These are phyloP conservation scores for Ajuga reptans DNA, from an alignment of 305 asterid species.

Conservation along the genomic window DNA sequence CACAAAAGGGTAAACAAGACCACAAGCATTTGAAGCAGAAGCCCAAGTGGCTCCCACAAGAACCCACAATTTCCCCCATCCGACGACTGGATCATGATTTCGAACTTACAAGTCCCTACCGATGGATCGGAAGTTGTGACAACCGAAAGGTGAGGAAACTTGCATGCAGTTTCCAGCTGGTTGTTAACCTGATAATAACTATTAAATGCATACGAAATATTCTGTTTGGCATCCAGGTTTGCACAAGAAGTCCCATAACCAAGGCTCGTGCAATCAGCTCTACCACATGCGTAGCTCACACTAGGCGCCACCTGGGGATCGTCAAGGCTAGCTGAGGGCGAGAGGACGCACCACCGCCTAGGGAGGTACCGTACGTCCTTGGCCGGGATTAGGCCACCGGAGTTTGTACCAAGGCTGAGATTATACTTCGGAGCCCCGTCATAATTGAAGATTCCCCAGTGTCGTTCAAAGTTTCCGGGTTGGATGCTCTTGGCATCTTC, in stretches of 20 bases:
- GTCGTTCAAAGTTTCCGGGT: slow-evolving; percentile 94
- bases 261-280: slow-evolving; percentile 77
- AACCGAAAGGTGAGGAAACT: slow-evolving; percentile 66
- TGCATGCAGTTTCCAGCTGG: slow-evolving; percentile 62
- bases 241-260: slow-evolving; percentile 68
- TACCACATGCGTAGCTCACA: slow-evolving; percentile 66
- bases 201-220: slow-evolving; percentile 74
- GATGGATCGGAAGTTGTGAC: slow-evolving; percentile 64
- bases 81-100: slow-evolving; percentile 49
- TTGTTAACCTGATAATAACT: slow-evolving; percentile 64
- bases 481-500: slow-evolving; percentile 86
- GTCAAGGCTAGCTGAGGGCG: slow-evolving; percentile 45
- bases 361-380: slow-evolving; percentile 41
- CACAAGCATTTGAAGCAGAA: slow-evolving; percentile 31
- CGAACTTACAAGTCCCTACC: slow-evolving; percentile 54
- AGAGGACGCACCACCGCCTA: slow-evolving; percentile 66
- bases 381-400: slow-evolving; percentile 47
- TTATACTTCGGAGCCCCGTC: slow-evolving; percentile 82
- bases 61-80: slow-evolving; percentile 26
- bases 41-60: slow-evolving; percentile 19
- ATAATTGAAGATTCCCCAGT: slow-evolving; percentile 76
- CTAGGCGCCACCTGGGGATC: slow-evolving; percentile 57
- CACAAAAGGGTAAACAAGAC: slow-evolving; percentile 26
- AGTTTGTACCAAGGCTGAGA: slow-evolving; percentile 48
- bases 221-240: slow-evolving; percentile 43